These are phyloP conservation scores for Pseudocercospora ulei DNA, from an alignment of 2,329 filamentous ascomycete genomes.

Conservation along the genomic window DNA sequence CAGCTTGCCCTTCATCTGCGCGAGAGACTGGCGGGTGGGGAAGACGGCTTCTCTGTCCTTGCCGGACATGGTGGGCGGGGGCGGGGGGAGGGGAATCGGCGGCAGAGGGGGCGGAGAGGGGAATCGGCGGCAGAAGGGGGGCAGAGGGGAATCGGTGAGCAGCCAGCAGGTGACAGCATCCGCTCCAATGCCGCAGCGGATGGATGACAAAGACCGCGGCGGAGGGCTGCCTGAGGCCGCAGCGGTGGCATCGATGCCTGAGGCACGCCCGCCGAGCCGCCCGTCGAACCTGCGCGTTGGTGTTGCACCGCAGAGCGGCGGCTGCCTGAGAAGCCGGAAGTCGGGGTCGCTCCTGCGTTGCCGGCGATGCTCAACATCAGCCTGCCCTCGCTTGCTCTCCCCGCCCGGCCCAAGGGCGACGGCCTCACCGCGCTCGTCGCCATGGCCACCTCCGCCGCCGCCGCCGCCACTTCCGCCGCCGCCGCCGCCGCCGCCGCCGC, in stretches of 20 bases:
- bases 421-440: slow-evolving; percentile 12
- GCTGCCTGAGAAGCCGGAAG: background rate
- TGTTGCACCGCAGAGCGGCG: slow-evolving; percentile 4
- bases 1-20: slow-evolving; percentile 94
- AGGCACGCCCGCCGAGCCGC: too few species aligned
- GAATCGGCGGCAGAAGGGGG: background rate
- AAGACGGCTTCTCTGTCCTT: slow-evolving; percentile 90
- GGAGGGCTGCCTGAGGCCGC: too few species aligned
- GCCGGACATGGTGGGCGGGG: slow-evolving; percentile 25
- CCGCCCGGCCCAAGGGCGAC: slow-evolving; percentile 20
- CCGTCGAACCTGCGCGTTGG: too few species aligned
- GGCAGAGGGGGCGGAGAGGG: background rate
- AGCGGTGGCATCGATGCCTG: too few species aligned
- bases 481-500: slow-evolving; percentile 22
- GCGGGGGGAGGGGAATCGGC: background rate
- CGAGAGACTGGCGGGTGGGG: slow-evolving; percentile 91
- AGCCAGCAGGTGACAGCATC: too few species aligned
- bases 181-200: too few species aligned
- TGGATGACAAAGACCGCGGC: too few species aligned
- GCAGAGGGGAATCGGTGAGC: too few species aligned
- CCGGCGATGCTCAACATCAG: slow-evolving; percentile 10
- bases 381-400: slow-evolving; percentile 14
- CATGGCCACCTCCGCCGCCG: slow-evolving; percentile 10
- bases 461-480: slow-evolving; percentile 11
- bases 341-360: slow-evolving; percentile 8